Percentiles rank a stretch among this genome's conserved stretches.
Conservation (phyloP, 306 rosid species). For the Styphnolobium japonicum region DNA sequence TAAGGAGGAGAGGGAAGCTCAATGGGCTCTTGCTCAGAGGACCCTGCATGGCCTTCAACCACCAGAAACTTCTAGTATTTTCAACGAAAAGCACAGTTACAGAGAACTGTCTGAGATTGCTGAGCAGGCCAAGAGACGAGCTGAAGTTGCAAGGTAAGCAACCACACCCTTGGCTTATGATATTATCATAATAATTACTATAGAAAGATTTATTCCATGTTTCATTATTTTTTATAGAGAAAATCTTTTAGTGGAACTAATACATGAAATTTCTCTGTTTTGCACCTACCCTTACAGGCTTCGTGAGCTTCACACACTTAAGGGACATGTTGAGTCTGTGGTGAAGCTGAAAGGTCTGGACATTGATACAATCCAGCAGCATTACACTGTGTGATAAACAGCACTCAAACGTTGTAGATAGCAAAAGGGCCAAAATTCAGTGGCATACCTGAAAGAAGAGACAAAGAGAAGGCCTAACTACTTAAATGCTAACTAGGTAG, state of each 20-base stretch:
- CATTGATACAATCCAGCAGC: constrained; percentile 92
- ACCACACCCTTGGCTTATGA: neutral
- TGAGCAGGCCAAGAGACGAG: constrained; percentile 96
- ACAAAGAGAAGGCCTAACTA: constrained; percentile 41
- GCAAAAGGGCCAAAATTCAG: constrained; percentile 22
- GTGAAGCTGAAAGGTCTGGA: constrained; percentile 96
- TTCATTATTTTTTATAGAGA: neutral
- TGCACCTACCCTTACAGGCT: constrained; percentile 48
- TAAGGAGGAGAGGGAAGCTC: constrained; percentile 94
- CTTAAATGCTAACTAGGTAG: constrained; percentile 29
- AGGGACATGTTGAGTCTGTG: constrained; percentile 98
- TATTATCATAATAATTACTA: neutral
- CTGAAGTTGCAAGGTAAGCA: constrained; percentile 93
- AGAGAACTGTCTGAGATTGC: constrained; percentile 96
- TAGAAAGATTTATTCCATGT: neutral
- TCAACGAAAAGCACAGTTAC: constrained; percentile 77
- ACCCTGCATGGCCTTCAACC: constrained; percentile 96
- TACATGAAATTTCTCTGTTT: neutral
- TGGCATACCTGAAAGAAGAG: constrained; percentile 14
- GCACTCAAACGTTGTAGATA: constrained; percentile 21
- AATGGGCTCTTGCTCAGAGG: constrained; percentile 98
- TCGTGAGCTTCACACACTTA: constrained; percentile 93
- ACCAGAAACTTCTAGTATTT: constrained; percentile 56
- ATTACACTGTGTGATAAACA: constrained; percentile 76
- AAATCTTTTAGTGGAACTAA: neutral